Evolutionary conservation across 495 filamentous ascomycete genomes (phyloP), one percentile per base, ranked within the genome.

Genomic region (Penicillium cinerascens): DNA sequence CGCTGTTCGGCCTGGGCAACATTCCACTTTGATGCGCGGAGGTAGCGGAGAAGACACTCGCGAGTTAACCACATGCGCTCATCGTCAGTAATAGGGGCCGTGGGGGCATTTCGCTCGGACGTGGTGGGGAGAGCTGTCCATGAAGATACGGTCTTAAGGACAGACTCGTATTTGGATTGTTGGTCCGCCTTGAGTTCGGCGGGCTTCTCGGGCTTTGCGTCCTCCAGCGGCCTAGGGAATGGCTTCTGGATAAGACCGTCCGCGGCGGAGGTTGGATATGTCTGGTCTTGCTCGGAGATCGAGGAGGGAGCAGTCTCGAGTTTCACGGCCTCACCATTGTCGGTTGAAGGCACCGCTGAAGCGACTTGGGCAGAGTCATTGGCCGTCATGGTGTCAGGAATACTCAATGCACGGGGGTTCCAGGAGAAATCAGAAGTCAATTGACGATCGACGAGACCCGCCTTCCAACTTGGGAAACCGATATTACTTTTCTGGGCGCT

Each of bases 21-120:
- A 58, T 86, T 79, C 93, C 93, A 97, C 68, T 96, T 97, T 25
- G 88, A 87, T 2, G 93, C 93, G 51, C 93, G 87, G 38, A 98
- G 81, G 64, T 93, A 98, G 59, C 93, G 88, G 11, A 97, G 78
- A 1, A 97, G 78, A 67, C 92, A 97, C 64, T 97, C 93, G 42
- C 83, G 82, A 15, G 91, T 96, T 49, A 97, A 78, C 83, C 87
- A 98, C 73, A 95, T 82, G 63, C 80, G 85, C 74, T 98, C 93
- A 42, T 78, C 77, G 27, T 93, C 89, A 17, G 83, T 85, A 48
- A 97, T 69, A 3, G 90, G 83, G 8, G 77, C 76, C 21, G 70
- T 73, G 29, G 87, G 78, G 37, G 82, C 81, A 43, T 72, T 72
- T 45, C 79, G 78, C 51, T 79, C 81, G 1, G 75, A 69, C 20